These are phyloP conservation scores for Cytospora mali DNA, from an alignment of 2,329 filamentous ascomycete species.

Conservation along the genomic window DNA sequence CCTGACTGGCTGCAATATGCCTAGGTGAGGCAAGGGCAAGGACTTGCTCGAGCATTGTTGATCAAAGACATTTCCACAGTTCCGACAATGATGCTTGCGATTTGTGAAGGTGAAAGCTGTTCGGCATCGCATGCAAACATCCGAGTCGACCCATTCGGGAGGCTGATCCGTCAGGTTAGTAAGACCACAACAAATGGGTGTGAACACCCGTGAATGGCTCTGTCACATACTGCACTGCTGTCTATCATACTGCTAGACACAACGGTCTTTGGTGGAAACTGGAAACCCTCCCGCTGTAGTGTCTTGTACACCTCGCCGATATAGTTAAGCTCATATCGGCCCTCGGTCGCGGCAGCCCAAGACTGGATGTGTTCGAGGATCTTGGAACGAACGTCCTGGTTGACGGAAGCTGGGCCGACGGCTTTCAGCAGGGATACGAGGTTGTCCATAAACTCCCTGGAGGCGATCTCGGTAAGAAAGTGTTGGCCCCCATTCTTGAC, in stretches of 20 bases:
- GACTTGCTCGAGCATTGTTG: conserved; percentile 91
- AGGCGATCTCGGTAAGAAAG: conserved; percentile 93
- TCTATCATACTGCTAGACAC: conserved; percentile 98
- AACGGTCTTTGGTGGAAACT: conserved; percentile 83
- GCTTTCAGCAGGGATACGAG: conserved; percentile 86
- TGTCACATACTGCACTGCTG: conserved; percentile 74
- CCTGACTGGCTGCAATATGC: conserved; percentile 86
- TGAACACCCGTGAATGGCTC: background rate
- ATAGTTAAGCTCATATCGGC: conserved; percentile 79
- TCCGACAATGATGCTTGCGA: conserved; percentile 96
- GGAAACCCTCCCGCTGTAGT: conserved; percentile 81
- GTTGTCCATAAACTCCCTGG: conserved; percentile 98
- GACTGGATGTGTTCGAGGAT: conserved; percentile 92
- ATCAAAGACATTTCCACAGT: conserved; percentile 97
- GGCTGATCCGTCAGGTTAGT: conserved; percentile 57
- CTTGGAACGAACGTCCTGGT: conserved; percentile 83
- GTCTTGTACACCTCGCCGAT: conserved; percentile 84
- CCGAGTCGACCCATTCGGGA: conserved; percentile 95
- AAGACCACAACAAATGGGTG: background rate
- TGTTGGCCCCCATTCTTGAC: conserved; percentile 97
- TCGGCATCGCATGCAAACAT: conserved; percentile 97
- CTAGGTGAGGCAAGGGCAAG: conserved; percentile 85
- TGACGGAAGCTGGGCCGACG: conserved; percentile 72
- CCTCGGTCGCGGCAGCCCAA: conserved; percentile 89
- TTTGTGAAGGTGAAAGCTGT: conserved; percentile 97